Percentiles rank a stretch among this genome's conserved stretches.
Conservation (phyloP, 1,284 basidiomycete species). For the Chondrostereum purpureum region DNA sequence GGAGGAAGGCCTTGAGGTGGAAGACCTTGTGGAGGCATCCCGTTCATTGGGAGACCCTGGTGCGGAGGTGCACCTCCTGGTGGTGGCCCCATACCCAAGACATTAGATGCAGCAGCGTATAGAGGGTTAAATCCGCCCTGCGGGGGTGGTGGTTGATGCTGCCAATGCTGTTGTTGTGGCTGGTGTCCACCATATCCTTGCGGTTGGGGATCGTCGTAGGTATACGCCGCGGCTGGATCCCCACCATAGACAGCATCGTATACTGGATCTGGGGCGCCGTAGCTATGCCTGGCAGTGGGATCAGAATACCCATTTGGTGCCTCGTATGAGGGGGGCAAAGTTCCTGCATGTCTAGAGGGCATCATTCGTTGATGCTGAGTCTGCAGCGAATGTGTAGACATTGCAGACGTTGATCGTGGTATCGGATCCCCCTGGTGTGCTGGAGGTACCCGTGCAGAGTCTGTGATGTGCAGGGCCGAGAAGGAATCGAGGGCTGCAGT, state of each 20-base stretch:
- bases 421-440: conserved; percentile 28
- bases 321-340: conserved; percentile 23
- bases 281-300: neutral
- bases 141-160: conserved; percentile 22
- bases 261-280: neutral
- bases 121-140: conserved; percentile 45
- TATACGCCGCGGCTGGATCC: conserved; percentile 21
- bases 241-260: neutral
- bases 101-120: conserved; percentile 72
- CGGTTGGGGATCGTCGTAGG: conserved; percentile 25
- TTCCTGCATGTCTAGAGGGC: conserved; percentile 28
- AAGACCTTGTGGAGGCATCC: conserved; percentile 11
- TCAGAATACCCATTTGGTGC: too few species aligned
- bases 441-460: too few species aligned
- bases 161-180: conserved; percentile 22
- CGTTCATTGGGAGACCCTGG: conserved; percentile 18
- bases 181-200: conserved; percentile 4
- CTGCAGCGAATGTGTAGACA: conserved; percentile 39
- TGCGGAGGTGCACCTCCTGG: conserved; percentile 29
- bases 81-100: conserved; percentile 69
- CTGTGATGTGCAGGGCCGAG: conserved; percentile 38
- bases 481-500: conserved; percentile 41
- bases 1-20: conserved; percentile 14
- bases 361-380: conserved; percentile 20
- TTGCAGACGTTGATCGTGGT: conserved; percentile 43